phyloP scores from a whole-genome alignment of 2,329 filamentous ascomycete species.

The Stagonosporopsis cucurbitacearum region DNA sequence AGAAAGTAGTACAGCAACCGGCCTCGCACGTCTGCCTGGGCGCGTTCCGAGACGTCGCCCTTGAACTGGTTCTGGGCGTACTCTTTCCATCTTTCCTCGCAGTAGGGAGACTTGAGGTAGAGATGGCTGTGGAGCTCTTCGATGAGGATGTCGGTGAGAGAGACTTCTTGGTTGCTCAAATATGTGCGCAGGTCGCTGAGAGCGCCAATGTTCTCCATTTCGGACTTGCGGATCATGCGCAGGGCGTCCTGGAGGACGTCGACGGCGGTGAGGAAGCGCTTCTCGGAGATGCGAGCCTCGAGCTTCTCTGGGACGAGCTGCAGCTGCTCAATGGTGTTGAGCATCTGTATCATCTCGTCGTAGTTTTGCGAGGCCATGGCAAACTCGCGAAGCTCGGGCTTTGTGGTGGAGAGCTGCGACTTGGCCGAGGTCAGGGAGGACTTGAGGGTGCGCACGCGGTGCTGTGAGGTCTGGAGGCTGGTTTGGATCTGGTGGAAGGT shows the following conservation, averaged over 20 bases:
- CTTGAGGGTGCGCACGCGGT: constrained; percentile 80
- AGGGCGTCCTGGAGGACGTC: constrained; percentile 89
- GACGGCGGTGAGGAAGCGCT: constrained; percentile 90
- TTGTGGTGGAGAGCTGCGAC: constrained; percentile 79
- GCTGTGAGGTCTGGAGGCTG: constrained; percentile 88
- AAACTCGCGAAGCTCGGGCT: constrained; percentile 89
- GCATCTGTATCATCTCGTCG: constrained; percentile 82
- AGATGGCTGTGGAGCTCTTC: constrained; percentile 97
- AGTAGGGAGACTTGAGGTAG: constrained; percentile 97
- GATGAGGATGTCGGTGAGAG: constrained; percentile 91
- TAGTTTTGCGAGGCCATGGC: constrained; percentile 88
- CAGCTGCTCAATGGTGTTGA: constrained; percentile 85
- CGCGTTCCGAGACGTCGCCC: constrained; percentile 41
- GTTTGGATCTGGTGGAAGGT: constrained; percentile 98
- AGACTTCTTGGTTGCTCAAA: constrained; percentile 89
- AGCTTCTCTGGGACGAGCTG: constrained; percentile 89
- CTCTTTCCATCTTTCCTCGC: constrained; percentile 91
- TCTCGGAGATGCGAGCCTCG: constrained; percentile 94
- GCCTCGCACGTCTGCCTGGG: constrained; percentile 53
- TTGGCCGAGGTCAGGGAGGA: constrained; percentile 83
- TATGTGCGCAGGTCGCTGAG: constrained; percentile 86
- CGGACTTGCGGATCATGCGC: constrained; percentile 81
- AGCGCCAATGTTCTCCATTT: constrained; percentile 89
- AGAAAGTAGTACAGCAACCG: constrained; percentile 64
- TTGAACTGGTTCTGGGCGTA: constrained; percentile 71